These are phyloP conservation scores for Sungouiozyma intestinalis DNA, from an alignment of 805 yeast genomes.

Conservation along the genomic window DNA sequence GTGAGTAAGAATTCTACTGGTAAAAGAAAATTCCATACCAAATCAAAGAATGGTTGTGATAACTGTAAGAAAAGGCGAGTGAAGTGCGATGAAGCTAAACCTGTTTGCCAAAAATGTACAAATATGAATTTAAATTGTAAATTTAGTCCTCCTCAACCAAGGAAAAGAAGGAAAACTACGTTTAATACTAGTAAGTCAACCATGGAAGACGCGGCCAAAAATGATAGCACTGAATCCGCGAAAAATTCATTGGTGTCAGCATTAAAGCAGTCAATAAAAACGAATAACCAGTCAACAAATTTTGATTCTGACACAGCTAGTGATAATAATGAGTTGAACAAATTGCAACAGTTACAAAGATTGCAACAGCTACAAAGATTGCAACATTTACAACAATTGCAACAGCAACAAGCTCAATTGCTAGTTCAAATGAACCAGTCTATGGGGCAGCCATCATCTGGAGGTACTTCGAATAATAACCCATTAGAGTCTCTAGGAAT, in stretches of 20 bases:
- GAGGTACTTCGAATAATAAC: slow-evolving; percentile 1
- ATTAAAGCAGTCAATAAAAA: background rate
- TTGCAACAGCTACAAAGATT: slow-evolving; percentile 18
- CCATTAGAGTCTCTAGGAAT: background rate
- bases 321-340: slow-evolving; percentile 11
- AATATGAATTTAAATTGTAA: slow-evolving; percentile 74
- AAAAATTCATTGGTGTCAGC: background rate
- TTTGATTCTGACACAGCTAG: slow-evolving; percentile 4
- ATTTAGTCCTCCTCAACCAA: slow-evolving; percentile 32
- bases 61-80: slow-evolving; percentile 85
- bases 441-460: slow-evolving; percentile 2
- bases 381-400: slow-evolving; percentile 20
- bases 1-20: slow-evolving; percentile 41
- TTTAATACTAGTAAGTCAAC: background rate
- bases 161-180: slow-evolving; percentile 13
- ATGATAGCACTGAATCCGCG: slow-evolving; percentile 1
- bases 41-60: slow-evolving; percentile 80
- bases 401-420: slow-evolving; percentile 8
- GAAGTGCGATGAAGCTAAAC: slow-evolving; percentile 83
- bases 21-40: slow-evolving; percentile 81
- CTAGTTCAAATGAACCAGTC: slow-evolving; percentile 6
- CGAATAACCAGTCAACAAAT: background rate
- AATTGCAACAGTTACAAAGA: slow-evolving; percentile 19
- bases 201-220: background rate
- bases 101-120: slow-evolving; percentile 67